Evolutionary conservation across 768 basidiomycete genomes (phyloP), one percentile per base, ranked within the genome.

Genomic region (Termitomyces sp.): DNA sequence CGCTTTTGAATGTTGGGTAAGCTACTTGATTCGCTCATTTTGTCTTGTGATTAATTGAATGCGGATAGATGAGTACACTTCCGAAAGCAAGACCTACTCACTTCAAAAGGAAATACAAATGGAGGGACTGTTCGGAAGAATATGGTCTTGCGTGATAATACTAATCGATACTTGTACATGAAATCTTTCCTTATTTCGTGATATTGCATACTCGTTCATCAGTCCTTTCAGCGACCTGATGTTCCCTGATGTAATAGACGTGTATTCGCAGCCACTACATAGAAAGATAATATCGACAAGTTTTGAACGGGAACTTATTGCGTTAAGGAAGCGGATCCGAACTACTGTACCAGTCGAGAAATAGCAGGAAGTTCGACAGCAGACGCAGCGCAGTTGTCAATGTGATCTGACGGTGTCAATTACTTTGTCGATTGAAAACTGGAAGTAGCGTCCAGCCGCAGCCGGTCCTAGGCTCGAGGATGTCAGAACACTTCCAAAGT

Each of bases 101-200:
- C n/a, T n/a, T n/a, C n/a, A n/a, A 59, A 81, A 77, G 78, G 78
- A 8, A 33, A 37, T 34, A 12, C 15, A 42, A 50, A 22, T 26
- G 33, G 18, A 37, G 24, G 24, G 36, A 10, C 29, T 33, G 33
- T 36, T 15, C 33, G 7, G 24, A 44, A 31, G 46, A 24, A 39
- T n/a, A 37, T 24, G 41, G 47, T n/a, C 33, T 53, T 50, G 58
- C 61, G 58, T 47, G 51, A 57, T 60, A 57, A 57, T 49, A 26
- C 58, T 58, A 56, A 57, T 47, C 15, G 15, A 33, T 33, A 42
- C 4, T 15, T 28, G 24, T 45, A 15, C 18, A 39, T 24, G 44
- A 42, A 0, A 24, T 15, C 44, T 45, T 24, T 6, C 10, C 22
- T 44, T 13, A 36, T n/a, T 39, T 18, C 16, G 6, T 16, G 37